These are phyloP conservation scores for Verruconis gallopava DNA, from an alignment of 2,329 filamentous ascomycete species.

Conservation along the genomic window DNA sequence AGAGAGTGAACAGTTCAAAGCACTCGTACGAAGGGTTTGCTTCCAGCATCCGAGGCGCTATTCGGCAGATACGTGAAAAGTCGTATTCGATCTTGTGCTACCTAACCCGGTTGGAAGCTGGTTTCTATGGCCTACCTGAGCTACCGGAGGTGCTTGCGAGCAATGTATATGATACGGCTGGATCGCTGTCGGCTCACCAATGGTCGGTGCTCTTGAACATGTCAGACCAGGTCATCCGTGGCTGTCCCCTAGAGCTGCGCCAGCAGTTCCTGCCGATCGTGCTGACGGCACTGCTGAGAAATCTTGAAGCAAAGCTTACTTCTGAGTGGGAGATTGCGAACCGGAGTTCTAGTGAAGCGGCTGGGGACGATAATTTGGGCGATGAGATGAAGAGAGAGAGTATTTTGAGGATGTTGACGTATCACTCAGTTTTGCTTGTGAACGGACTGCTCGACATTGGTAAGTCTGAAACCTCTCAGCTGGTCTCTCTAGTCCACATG, in stretches of 20 bases:
- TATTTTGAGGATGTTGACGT: constrained; percentile 82
- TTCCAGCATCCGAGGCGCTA: constrained; percentile 78
- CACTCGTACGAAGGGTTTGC: constrained; percentile 84
- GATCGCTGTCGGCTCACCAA: constrained; percentile 79
- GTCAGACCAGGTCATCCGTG: constrained; percentile 76
- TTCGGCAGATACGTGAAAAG: constrained; percentile 81
- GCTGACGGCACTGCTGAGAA: constrained; percentile 66
- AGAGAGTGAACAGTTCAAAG: constrained; percentile 78
- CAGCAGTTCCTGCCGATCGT: constrained; percentile 75
- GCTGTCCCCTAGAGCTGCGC: constrained; percentile 71
- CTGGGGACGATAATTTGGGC: constrained; percentile 61
- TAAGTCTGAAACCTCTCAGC: constrained; percentile 16
- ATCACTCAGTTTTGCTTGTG: constrained; percentile 83
- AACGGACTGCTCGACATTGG: constrained; percentile 54
- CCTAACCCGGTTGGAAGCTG: constrained; percentile 72
- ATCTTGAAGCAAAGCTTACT: constrained; percentile 78
- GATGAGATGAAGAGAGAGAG: constrained; percentile 99
- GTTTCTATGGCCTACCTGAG: constrained; percentile 83
- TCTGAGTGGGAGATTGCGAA: constrained; percentile 71
- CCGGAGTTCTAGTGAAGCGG: constrained; percentile 40
- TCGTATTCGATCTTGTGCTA: constrained; percentile 92
- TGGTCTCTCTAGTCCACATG: constrained; percentile 28
- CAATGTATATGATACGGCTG: constrained; percentile 71
- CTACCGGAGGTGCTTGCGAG: constrained; percentile 72
- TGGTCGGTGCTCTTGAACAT: constrained; percentile 87